Percentiles rank a stretch among this genome's conserved stretches.
phyloP scores from a whole-genome alignment of 495 filamentous ascomycete genomes.

The Tuber indicum region DNA sequence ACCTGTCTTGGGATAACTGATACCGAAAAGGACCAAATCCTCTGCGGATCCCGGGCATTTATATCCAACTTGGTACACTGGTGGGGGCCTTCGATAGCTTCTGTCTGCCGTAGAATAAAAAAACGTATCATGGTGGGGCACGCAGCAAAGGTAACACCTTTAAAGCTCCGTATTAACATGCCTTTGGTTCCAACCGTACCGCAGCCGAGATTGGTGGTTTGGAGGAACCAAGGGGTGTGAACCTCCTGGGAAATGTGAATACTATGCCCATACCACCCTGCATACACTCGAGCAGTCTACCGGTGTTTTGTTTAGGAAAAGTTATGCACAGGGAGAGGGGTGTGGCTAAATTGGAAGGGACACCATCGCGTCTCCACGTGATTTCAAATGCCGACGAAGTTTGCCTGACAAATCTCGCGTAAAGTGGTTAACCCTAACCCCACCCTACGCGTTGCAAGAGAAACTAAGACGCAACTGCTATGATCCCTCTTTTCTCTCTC shows the following conservation, averaged over 20 bases:
- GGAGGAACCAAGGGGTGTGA: background rate
- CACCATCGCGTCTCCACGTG: background rate
- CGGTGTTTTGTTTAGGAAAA: background rate
- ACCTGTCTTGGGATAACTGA: background rate
- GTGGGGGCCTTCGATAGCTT: background rate
- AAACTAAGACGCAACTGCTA: constrained; percentile 25
- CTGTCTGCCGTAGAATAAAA: background rate
- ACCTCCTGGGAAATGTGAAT: background rate
- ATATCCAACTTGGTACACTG: background rate
- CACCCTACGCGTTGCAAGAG: constrained; percentile 28
- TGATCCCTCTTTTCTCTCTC: constrained; percentile 12
- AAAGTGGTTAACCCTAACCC: constrained; percentile 26
- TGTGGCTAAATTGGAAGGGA: background rate
- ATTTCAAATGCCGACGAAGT: background rate
- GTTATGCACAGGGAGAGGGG: background rate
- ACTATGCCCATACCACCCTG: background rate
- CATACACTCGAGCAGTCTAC: background rate
- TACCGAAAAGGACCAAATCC: background rate
- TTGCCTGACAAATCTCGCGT: constrained; percentile 23
- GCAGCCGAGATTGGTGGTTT: background rate
- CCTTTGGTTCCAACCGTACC: background rate
- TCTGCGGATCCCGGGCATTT: background rate
- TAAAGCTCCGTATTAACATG: background rate
- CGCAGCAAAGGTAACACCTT: background rate
- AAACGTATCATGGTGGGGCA: background rate